These are phyloP conservation scores for Phytopythium sindhum DNA, from an alignment of 352 stramenopile genomes.

Conservation along the genomic window DNA sequence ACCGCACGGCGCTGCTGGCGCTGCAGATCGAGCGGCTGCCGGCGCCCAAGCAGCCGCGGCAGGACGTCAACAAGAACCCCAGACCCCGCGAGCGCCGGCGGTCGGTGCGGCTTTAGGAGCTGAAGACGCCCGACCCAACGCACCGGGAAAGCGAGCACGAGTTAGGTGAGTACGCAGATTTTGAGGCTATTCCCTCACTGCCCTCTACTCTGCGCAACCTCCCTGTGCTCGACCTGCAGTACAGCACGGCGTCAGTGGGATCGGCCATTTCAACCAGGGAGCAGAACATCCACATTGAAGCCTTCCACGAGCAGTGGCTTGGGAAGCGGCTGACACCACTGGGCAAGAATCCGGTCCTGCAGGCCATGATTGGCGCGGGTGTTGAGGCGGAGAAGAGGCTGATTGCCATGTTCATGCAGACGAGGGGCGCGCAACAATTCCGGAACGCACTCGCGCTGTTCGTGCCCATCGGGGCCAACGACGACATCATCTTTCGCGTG, in stretches of 20 bases:
- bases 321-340: constrained; percentile 47
- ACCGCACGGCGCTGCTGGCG: constrained; percentile 37
- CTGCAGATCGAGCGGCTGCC: constrained; percentile 25
- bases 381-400: neutral
- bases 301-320: constrained; percentile 47
- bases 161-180: no score
- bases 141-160: neutral
- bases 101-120: neutral
- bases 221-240: neutral
- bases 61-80: neutral
- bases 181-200: no score
- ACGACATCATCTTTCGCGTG: constrained; percentile 51
- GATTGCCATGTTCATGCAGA: constrained; percentile 26
- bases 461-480: constrained; percentile 30
- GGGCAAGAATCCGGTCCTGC: constrained; percentile 53
- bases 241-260: neutral
- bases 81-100: neutral
- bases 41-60: constrained; percentile 9
- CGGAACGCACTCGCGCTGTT: constrained; percentile 57
- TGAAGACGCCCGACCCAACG: no score
- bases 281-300: constrained; percentile 31
- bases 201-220: neutral
- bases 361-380: constrained; percentile 32
- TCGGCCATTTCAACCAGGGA: constrained; percentile 10
- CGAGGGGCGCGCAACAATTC: constrained; percentile 51